Evolutionary conservation across 441 rosid genomes (phyloP).

Genomic region (Theobroma grandiflorum): DNA sequence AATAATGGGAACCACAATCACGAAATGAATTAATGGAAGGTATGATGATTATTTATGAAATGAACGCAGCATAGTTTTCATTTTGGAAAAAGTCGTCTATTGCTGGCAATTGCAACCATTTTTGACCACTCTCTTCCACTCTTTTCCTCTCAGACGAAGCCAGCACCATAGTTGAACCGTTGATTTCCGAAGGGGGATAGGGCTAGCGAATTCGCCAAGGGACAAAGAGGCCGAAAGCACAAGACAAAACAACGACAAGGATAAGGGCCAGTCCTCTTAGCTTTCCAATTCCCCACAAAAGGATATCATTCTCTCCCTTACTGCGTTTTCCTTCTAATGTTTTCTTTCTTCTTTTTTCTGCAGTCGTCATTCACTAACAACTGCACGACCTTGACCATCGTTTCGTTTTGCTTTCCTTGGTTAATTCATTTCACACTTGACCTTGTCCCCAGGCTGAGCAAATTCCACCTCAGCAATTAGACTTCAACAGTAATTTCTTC

Average conservation of each 20-base stretch:
- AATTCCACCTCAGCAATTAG: slow-evolving; percentile 21
- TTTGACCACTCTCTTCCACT: not conserved
- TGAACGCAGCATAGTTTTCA: no score
- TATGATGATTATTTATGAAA: no score
- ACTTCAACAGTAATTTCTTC: not conserved
- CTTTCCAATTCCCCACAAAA: slow-evolving; percentile 30
- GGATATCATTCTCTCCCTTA: not conserved
- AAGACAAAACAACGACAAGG: slow-evolving; percentile 30
- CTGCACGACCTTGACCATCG: slow-evolving; percentile 11
- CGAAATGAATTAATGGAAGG: no score
- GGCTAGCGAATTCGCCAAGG: slow-evolving; percentile 22
- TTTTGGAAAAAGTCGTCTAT: no score
- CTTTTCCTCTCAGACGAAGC: not conserved
- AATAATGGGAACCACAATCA: no score
- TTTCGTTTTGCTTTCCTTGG: not conserved
- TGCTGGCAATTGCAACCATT: no score
- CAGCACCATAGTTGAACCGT: not conserved
- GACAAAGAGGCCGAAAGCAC: slow-evolving; percentile 46
- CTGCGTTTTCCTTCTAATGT: not conserved
- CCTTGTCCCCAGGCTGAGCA: not conserved
- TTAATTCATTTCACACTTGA: slow-evolving; percentile 27
- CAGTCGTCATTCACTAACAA: slow-evolving; percentile 16
- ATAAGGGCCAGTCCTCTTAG: slow-evolving; percentile 15
- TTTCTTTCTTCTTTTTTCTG: not conserved
- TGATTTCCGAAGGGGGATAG: not conserved